Evolutionary conservation across 2,329 filamentous ascomycete genomes (phyloP).

Genomic region (Verticillium nubilum): DNA sequence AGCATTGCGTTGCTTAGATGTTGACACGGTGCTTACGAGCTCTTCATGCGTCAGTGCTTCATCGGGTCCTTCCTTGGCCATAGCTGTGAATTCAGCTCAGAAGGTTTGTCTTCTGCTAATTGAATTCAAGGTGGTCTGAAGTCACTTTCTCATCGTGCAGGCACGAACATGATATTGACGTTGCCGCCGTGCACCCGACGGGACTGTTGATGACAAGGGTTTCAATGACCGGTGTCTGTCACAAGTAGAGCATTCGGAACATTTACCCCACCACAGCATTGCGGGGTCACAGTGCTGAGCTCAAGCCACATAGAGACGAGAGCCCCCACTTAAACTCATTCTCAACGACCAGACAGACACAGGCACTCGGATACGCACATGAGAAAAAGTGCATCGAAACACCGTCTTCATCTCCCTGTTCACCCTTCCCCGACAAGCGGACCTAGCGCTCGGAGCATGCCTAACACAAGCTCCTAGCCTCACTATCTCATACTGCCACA

Average conservation of each 20-base stretch:
- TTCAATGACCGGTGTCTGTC: not conserved
- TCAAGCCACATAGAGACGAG: not conserved
- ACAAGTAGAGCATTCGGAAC: not conserved
- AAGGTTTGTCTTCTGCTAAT: not conserved
- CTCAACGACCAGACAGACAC: not conserved
- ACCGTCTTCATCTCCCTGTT: not conserved
- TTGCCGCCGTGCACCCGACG: not conserved
- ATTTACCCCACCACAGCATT: not conserved
- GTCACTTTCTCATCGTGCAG: not conserved
- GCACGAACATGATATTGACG: not conserved
- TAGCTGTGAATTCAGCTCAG: conserved; percentile 3
- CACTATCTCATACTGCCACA: not conserved
- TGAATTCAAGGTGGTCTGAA: not conserved
- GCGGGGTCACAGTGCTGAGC: not conserved
- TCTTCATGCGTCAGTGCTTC: conserved; percentile 38
- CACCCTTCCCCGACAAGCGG: not conserved
- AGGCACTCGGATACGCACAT: not conserved
- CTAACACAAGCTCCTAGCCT: not conserved
- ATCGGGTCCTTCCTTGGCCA: conserved; percentile 22
- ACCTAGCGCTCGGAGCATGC: not conserved
- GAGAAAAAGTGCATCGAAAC: not conserved
- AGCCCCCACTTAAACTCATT: not conserved
- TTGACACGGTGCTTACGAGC: conserved; percentile 25
- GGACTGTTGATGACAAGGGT: not conserved
- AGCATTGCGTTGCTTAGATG: conserved; percentile 30